Conservation (phyloP, 2,329 filamentous ascomycete species). For the Didymella pinodella region DNA sequence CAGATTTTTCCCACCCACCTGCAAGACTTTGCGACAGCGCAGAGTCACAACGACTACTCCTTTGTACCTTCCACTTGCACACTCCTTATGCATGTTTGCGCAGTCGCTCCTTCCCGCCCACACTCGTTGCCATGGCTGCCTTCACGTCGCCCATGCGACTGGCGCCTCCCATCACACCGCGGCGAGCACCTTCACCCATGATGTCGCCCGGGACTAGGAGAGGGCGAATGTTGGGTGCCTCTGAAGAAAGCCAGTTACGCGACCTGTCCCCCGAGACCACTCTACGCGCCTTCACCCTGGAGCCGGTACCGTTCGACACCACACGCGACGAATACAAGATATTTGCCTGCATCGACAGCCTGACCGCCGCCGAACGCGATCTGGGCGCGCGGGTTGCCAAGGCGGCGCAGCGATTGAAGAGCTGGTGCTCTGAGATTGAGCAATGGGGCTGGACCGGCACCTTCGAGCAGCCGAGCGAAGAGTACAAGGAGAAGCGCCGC, state of each 20-base stretch:
- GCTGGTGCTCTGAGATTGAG: slow-evolving; percentile 77
- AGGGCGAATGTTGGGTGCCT: slow-evolving; percentile 34
- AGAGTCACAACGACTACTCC: neutral
- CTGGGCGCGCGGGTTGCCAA: slow-evolving; percentile 75
- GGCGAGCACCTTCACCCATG: slow-evolving; percentile 42
- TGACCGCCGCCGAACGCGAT: slow-evolving; percentile 71
- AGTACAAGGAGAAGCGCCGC: slow-evolving; percentile 37
- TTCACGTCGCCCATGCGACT: slow-evolving; percentile 44
- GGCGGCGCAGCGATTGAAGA: slow-evolving; percentile 73
- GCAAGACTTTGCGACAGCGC: slow-evolving; percentile 7
- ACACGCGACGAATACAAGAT: slow-evolving; percentile 52
- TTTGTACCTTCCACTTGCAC: slow-evolving; percentile 7
- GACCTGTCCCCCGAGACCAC: slow-evolving; percentile 53
- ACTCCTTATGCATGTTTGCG: slow-evolving; percentile 30
- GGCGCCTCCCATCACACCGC: slow-evolving; percentile 43
- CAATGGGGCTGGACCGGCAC: slow-evolving; percentile 66
- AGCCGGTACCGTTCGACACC: slow-evolving; percentile 55
- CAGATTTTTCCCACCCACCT: slow-evolving; percentile 3
- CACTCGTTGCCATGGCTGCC: slow-evolving; percentile 34
- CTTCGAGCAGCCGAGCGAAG: slow-evolving; percentile 53
- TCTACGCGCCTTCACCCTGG: slow-evolving; percentile 54
- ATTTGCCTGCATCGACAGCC: slow-evolving; percentile 65
- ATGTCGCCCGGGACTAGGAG: slow-evolving; percentile 46
- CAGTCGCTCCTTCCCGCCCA: slow-evolving; percentile 29
- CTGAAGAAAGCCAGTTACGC: slow-evolving; percentile 47